Conservation (phyloP, 768 basidiomycete genomes). For the Tylopilus rubrobrunneus region DNA sequence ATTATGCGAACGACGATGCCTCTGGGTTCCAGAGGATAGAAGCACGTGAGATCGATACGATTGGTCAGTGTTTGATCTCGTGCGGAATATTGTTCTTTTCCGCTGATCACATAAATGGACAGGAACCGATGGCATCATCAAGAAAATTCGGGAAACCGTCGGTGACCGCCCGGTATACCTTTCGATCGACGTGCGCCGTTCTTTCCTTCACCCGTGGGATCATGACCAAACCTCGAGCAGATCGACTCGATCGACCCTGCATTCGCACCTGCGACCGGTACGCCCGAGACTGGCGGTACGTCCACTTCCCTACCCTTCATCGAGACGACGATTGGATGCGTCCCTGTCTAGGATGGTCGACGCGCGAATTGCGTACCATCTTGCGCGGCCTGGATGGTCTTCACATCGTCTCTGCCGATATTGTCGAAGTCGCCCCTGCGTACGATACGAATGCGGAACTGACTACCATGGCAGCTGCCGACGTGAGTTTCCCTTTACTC, state of each 20-base stretch:
- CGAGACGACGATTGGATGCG: no score
- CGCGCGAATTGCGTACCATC: constrained; percentile 75
- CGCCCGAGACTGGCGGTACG: constrained; percentile 73
- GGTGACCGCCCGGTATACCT: constrained; percentile 74
- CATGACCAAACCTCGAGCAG: constrained; percentile 28
- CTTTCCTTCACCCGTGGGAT: background rate
- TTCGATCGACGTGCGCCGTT: constrained; percentile 60
- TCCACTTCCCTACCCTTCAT: background rate
- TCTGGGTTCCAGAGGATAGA: constrained; percentile 82
- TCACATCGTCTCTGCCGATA: constrained; percentile 74
- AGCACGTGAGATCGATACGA: constrained; percentile 79
- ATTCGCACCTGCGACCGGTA: constrained; percentile 81
- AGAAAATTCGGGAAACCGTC: constrained; percentile 75
- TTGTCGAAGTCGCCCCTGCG: constrained; percentile 83
- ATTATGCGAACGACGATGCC: constrained; percentile 73
- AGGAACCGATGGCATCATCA: constrained; percentile 75
- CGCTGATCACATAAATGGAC: background rate
- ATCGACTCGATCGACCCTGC: constrained; percentile 80
- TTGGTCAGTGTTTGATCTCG: constrained; percentile 43
- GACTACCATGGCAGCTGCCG: constrained; percentile 61
- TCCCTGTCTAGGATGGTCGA: constrained; percentile 52
- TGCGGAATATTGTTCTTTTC: background rate
- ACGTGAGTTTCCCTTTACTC: constrained; percentile 35
- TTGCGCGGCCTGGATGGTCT: constrained; percentile 73
- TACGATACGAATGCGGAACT: constrained; percentile 68